Percentiles rank a stretch among this genome's conserved stretches.
These are phyloP conservation scores for Aciculoconidium aculeatum DNA, from an alignment of 805 yeast genomes.

Conservation along the genomic window DNA sequence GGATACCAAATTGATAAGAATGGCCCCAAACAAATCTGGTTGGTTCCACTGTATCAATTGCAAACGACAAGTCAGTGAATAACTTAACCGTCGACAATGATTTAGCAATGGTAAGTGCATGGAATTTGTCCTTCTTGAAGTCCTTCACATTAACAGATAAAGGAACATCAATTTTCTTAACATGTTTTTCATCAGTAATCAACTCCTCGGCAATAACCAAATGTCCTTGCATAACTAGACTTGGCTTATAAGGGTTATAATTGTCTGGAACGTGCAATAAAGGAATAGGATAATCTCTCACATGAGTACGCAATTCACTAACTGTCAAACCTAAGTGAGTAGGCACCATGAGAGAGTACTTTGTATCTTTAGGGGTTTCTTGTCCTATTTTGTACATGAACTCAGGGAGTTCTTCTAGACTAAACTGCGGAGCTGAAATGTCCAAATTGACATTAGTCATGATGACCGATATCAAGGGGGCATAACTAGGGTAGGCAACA, in stretches of 20 bases:
- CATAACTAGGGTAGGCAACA: slow-evolving; percentile 23
- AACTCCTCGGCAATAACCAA: slow-evolving; percentile 65
- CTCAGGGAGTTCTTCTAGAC: slow-evolving; percentile 40
- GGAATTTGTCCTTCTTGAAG: slow-evolving; percentile 31
- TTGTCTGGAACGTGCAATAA: slow-evolving; percentile 62
- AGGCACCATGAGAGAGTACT: slow-evolving; percentile 67
- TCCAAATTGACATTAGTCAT: slow-evolving; percentile 22
- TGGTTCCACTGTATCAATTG: slow-evolving; percentile 48
- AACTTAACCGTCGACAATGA: slow-evolving; percentile 73
- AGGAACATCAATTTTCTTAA: slow-evolving; percentile 59
- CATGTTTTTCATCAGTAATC: slow-evolving; percentile 41
- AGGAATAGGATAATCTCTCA: slow-evolving; percentile 86
- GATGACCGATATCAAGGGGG: slow-evolving; percentile 31
- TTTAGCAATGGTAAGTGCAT: slow-evolving; percentile 61
- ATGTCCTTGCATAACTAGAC: slow-evolving; percentile 49
- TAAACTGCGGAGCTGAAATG: slow-evolving; percentile 23
- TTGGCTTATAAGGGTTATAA: slow-evolving; percentile 13
- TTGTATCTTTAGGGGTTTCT: slow-evolving; percentile 69
- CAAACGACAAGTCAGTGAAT: slow-evolving; percentile 54
- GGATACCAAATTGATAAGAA: slow-evolving; percentile 77
- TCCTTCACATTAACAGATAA: slow-evolving; percentile 46
- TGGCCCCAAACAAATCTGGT: slow-evolving; percentile 80
- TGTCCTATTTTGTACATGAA: slow-evolving; percentile 72
- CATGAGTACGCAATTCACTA: slow-evolving; percentile 59
- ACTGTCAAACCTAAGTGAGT: slow-evolving; percentile 49